phyloP scores from a whole-genome alignment of 78 protist species.

The Anaeramoeba flamelloides region DNA sequence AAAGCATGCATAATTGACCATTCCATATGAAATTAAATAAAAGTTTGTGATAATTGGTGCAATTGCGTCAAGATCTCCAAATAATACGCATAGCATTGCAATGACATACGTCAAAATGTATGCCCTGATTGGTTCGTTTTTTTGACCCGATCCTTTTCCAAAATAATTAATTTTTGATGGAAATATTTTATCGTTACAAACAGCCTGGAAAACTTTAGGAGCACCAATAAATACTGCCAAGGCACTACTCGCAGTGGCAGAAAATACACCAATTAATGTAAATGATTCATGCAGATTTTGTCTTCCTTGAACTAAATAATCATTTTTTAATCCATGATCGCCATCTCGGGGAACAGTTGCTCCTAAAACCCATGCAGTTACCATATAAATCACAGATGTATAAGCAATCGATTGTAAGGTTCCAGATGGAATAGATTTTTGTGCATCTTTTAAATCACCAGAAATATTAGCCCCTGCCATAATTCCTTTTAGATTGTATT shows the following conservation, averaged over 20 bases:
- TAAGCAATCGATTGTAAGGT: constrained; percentile 15
- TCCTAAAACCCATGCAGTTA: not conserved
- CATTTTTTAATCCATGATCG: not conserved
- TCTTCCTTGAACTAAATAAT: not conserved
- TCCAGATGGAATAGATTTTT: constrained; percentile 45
- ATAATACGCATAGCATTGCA: constrained; percentile 6
- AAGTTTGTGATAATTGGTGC: constrained; percentile 49
- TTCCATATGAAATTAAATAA: constrained; percentile 38
- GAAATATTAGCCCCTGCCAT: constrained; percentile 46
- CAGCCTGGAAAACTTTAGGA: constrained; percentile 39
- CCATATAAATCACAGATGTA: constrained; percentile 19
- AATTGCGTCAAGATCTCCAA: constrained; percentile 37
- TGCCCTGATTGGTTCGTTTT: constrained; percentile 35
- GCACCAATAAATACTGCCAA: constrained; percentile 35
- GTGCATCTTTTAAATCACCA: constrained; percentile 39
- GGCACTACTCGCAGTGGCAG: constrained; percentile 27
- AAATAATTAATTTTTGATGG: constrained; percentile 9
- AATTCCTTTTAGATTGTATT: constrained; percentile 28
- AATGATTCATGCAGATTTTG: not conserved
- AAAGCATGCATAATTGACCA: constrained; percentile 36
- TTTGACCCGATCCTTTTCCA: not conserved
- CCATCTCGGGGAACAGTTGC: not conserved
- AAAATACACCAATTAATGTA: constrained; percentile 16
- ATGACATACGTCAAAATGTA: constrained; percentile 16
- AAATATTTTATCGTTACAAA: constrained; percentile 35